Base-by-base conservation (phyloP, 75 land plant genomes). In the Cunninghamia lanceolata region DNA sequence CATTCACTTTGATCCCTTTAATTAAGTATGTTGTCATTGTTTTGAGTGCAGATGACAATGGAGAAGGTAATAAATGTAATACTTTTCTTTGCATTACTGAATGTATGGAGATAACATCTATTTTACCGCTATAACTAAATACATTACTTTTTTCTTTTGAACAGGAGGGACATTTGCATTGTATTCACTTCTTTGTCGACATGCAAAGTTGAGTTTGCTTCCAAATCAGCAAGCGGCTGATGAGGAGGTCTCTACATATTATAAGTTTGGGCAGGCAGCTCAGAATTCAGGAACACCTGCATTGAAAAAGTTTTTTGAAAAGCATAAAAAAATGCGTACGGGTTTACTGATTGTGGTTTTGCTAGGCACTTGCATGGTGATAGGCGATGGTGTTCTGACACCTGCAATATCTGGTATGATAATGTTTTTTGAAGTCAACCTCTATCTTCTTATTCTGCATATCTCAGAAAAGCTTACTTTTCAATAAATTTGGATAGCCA, bases 161-260 rank as follows among this genome's bases (percentile, higher is more conserved):
- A 36, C 90, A 96, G 98, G 98, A 76, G 98, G 98, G 25, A 93
- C 98, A 19, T 95, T 96, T 94, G 95, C 97, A 45, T 87, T 96
- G 36, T 96, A 96, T 88, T 96, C 98, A 9, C 92, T 96, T 56
- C 92, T 96, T 45, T 95, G 98, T 53, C 83, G 98, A 47, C 97
- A 96, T 91, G 97, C 93, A 63, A 96, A 90, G 84, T 87, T 95
- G 38, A 96, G 94, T 85, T 85, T 95, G 84, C 91, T 96, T 84
- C 94, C 96, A 21, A 93, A 94, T 89, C 95, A 95, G 85, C 98
- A 96, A 86, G 96, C 94, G 45, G 95, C 97, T 34, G 98, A 95
- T 89, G 97, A 96, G 83, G 98, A 95, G 81, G 88, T 95, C 25
- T 93, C 97, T 16, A 86, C 96, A 34, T 95, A 93, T 85, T 82